A percentile compares a stretch with the other conserved stretches of the same genome.
These are phyloP conservation scores for Diplodia scrobiculata DNA, from an alignment of 2,329 filamentous ascomycete species.

Conservation along the genomic window DNA sequence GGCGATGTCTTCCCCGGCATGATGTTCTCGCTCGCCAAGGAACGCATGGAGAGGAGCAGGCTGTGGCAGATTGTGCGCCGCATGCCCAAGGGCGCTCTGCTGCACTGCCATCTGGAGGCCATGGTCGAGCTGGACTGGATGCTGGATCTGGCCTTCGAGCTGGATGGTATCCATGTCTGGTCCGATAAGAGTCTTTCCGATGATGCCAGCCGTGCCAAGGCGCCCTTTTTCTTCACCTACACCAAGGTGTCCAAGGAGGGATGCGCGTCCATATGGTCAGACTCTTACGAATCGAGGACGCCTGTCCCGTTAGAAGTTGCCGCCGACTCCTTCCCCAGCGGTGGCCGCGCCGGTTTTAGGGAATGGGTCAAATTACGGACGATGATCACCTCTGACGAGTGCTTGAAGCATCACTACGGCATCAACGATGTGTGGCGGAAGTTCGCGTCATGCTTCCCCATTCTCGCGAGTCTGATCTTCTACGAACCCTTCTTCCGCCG, in stretches of 20 bases:
- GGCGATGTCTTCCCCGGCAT: slow-evolving; percentile 79
- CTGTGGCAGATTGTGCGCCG: slow-evolving; percentile 81
- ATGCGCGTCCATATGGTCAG: slow-evolving; percentile 64
- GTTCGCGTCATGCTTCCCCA: slow-evolving; percentile 72
- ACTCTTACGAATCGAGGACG: slow-evolving; percentile 61
- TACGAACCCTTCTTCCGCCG: slow-evolving; percentile 87
- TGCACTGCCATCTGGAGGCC: slow-evolving; percentile 88
- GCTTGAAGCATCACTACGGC: slow-evolving; percentile 77
- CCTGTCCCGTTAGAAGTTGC: slow-evolving; percentile 63
- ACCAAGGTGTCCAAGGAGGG: slow-evolving; percentile 42
- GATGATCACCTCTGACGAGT: slow-evolving; percentile 71
- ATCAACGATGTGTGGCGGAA: slow-evolving; percentile 83
- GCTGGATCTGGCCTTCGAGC: slow-evolving; percentile 69
- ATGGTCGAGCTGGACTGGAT: slow-evolving; percentile 87
- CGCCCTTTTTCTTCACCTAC: slow-evolving; percentile 61
- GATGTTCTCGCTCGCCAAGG: slow-evolving; percentile 87
- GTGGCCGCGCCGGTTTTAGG: slow-evolving; percentile 71
- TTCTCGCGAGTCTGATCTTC: slow-evolving; percentile 73
- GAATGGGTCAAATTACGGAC: slow-evolving; percentile 74
- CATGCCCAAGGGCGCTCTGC: slow-evolving; percentile 85
- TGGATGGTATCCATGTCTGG: slow-evolving; percentile 72
- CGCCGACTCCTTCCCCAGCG: slow-evolving; percentile 73
- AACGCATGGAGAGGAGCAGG: slow-evolving; percentile 80
- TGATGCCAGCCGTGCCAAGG: slow-evolving; percentile 56
- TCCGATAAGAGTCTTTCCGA: slow-evolving; percentile 61